Evolutionary conservation across 768 basidiomycete species (phyloP), one percentile per base, ranked within the genome.

Genomic region (Auriscalpium microsporum): DNA sequence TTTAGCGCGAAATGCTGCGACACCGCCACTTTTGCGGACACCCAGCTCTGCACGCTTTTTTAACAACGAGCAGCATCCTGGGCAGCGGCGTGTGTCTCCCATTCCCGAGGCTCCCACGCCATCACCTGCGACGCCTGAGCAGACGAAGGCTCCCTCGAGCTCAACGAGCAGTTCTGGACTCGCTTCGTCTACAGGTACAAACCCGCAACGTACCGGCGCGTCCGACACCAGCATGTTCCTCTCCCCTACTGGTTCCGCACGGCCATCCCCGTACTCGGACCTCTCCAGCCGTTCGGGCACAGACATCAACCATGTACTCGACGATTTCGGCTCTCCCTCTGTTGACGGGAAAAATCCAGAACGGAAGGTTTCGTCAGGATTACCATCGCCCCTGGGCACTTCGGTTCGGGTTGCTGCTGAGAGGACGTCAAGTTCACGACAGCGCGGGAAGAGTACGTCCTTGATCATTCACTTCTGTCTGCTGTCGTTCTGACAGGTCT

Each of bases 51-150:
- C 36, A 37, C 40, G 35, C n/a, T 21, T 19, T 33, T 46, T 46
- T 23, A 8, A 38, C 9, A 16, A 34, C 19, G 37, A 44, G 14
- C 9, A 33, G 40, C 49, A 46, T 40, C 3, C 37, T 6, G 36
- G 38, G 16, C 40, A 50, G 13, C 28, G 28, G 4, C 57, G 35
- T 44, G 45, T 48, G 21, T 59, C 50, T 6, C 49, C 47, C 33
- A 42, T 54, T 19, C 11, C 48, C 8, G 60, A 59, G 37, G 13
- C 45, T 37, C 17, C 40, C 9, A 56, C 50, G 13, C 48, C 49
- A 2, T n/a, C 34, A n/a, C 21, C 53, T 17, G 48, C 36, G 42
- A 56, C 54, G 16, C 55, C 60, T 6, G 60, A 61, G 4, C 34
- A 52, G 13, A 36, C 46, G 35, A 61, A 53, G 8, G 58, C 53